A percentile compares a stretch with the other conserved stretches of the same genome.
Conservation (phyloP, 2,329 filamentous ascomycete genomes). For the Pyricularia grisea region DNA sequence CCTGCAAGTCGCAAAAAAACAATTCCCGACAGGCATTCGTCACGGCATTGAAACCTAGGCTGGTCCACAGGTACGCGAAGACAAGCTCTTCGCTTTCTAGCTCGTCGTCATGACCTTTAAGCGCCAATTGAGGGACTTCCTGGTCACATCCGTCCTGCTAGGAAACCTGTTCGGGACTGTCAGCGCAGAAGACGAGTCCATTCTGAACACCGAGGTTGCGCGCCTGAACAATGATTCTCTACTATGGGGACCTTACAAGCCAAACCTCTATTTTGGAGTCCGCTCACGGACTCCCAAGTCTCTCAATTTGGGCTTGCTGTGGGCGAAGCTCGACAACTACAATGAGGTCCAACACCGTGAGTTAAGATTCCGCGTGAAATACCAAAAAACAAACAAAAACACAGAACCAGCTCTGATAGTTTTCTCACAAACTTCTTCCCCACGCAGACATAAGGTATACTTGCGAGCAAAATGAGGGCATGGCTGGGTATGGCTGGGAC, state of each 20-base stretch:
- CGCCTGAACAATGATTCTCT: constrained; percentile 69
- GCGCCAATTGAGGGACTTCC: constrained; percentile 2
- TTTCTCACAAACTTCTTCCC: constrained; percentile 4
- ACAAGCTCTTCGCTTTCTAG: background rate
- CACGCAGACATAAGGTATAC: constrained; percentile 75
- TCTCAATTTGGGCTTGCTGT: constrained; percentile 75
- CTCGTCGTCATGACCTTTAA: constrained; percentile 1
- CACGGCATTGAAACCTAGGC: background rate
- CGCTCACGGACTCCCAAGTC: constrained; percentile 74
- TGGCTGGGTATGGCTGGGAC: constrained; percentile 96
- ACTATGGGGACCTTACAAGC: constrained; percentile 91
- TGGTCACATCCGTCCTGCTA: constrained; percentile 5
- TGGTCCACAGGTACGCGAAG: background rate
- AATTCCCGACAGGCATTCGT: no score
- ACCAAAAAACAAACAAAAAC: background rate
- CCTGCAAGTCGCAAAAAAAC: background rate
- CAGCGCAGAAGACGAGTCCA: constrained; percentile 19
- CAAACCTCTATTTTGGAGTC: constrained; percentile 90
- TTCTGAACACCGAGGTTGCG: constrained; percentile 38
- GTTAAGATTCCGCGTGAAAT: background rate
- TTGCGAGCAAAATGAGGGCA: constrained; percentile 89
- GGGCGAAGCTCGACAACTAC: constrained; percentile 78
- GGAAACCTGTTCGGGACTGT: constrained; percentile 12
- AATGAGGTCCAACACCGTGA: constrained; percentile 9
- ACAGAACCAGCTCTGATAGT: background rate